Percentiles rank a stretch among this genome's conserved stretches.
Conservation (phyloP, 2,329 filamentous ascomycete species). For the Diplodia sapinea region DNA sequence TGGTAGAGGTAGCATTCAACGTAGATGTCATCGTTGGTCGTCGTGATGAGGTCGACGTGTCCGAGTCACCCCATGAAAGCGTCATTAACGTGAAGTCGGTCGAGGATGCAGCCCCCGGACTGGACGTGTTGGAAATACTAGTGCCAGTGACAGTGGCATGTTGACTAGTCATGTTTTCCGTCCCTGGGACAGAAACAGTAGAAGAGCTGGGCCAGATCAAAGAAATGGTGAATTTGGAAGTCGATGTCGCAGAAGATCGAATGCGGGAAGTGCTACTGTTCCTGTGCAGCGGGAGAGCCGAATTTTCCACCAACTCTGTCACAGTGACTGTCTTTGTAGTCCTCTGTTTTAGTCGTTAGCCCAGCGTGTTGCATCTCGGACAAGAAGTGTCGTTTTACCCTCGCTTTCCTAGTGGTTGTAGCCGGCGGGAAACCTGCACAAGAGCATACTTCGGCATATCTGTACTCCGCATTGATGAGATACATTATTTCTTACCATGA, state of each 20-base stretch:
- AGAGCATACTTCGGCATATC: constrained; percentile 29
- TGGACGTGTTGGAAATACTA: background rate
- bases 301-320: background rate
- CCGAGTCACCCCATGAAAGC: too few species aligned
- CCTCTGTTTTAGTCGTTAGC: background rate
- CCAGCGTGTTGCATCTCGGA: background rate
- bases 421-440: constrained; percentile 21
- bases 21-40: background rate
- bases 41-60: background rate
- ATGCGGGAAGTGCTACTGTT: background rate
- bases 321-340: constrained; percentile 1
- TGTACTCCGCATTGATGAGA: too few species aligned
- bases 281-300: background rate
- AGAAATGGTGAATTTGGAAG: background rate
- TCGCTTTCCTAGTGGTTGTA: constrained; percentile 4
- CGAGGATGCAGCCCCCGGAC: background rate
- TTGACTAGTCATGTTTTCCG: background rate
- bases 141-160: background rate
- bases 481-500: too few species aligned
- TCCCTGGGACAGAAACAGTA: background rate
- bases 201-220: background rate
- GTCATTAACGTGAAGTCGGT: background rate
- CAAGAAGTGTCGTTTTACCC: background rate
- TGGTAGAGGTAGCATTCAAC: background rate
- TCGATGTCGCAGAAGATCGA: background rate